Evolutionary conservation across 1,284 basidiomycete genomes (phyloP).

Genomic region (Leccinum angustisporum): DNA sequence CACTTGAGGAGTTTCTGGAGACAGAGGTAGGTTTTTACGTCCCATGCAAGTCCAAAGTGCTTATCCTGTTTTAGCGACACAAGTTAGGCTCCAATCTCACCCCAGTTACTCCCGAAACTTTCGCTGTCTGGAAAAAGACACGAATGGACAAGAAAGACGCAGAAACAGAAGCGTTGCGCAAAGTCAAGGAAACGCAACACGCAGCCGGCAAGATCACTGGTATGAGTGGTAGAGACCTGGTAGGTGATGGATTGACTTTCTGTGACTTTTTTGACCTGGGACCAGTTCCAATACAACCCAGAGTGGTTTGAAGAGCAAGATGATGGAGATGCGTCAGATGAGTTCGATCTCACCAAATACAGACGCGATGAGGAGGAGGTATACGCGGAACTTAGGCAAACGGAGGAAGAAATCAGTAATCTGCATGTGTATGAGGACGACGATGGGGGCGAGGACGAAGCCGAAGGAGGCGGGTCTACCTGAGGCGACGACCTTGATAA

Average conservation of each 20-base stretch:
- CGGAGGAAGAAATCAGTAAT: conserved; percentile 17
- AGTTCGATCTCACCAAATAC: conserved; percentile 34
- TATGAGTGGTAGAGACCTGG: conserved; percentile 95
- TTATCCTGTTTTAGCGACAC: conserved; percentile 66
- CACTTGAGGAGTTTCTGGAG: conserved; percentile 96
- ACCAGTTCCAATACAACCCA: conserved; percentile 91
- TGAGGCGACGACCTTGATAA: neutral
- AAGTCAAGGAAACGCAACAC: conserved; percentile 83
- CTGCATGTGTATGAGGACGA: conserved; percentile 27
- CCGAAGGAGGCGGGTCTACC: conserved; percentile 1
- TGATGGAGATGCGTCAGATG: conserved; percentile 62
- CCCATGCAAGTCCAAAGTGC: neutral
- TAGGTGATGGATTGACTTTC: conserved; percentile 38
- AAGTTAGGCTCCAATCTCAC: conserved; percentile 91
- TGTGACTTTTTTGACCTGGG: conserved; percentile 12
- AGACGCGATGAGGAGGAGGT: conserved; percentile 32
- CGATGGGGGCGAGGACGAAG: conserved; percentile 11
- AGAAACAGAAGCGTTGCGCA: conserved; percentile 77
- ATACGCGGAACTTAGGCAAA: conserved; percentile 27
- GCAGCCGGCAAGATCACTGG: conserved; percentile 91
- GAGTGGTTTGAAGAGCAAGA: conserved; percentile 92
- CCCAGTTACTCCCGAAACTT: conserved; percentile 93
- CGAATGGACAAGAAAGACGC: conserved; percentile 90
- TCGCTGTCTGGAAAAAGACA: conserved; percentile 94
- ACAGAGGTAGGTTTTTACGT: conserved; percentile 68